phyloP scores from a whole-genome alignment of 345 rosid genomes.

The Durio zibethinus region DNA sequence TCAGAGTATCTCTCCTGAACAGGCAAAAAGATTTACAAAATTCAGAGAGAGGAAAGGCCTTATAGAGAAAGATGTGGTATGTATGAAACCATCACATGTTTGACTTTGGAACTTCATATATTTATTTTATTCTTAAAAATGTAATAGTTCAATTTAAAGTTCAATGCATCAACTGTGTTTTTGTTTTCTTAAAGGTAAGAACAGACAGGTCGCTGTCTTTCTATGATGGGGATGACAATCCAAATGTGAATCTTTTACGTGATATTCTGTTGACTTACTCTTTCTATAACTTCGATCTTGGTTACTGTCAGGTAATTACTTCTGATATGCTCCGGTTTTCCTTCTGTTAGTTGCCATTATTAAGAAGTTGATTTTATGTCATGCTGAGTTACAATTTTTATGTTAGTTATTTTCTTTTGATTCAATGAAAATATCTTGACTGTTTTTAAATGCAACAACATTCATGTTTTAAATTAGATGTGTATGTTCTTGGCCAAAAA shows the following conservation, averaged over 20 bases:
- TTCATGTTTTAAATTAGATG: neutral
- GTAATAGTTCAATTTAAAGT: neutral
- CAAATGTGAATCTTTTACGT: constrained; percentile 69
- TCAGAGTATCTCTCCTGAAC: constrained; percentile 89
- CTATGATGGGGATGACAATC: constrained; percentile 90
- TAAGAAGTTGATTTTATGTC: neutral
- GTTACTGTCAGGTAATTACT: constrained; percentile 90
- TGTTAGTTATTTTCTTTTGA: neutral
- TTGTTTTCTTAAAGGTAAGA: constrained; percentile 65
- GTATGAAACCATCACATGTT: constrained; percentile 22
- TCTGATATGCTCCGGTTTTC: neutral
- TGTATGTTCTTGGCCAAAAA: neutral
- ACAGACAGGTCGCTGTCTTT: constrained; percentile 77
- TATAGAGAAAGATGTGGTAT: constrained; percentile 95
- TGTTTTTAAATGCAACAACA: neutral
- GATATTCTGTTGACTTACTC: constrained; percentile 89
- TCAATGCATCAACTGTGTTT: neutral
- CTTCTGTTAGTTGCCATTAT: neutral
- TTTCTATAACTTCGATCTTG: constrained; percentile 95
- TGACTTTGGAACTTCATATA: neutral
- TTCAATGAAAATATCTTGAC: neutral
- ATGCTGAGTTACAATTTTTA: neutral
- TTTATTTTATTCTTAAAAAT: neutral
- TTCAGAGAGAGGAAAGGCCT: constrained; percentile 92
- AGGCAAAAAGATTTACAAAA: constrained; percentile 90